Conservation (phyloP, 2,329 filamentous ascomycete species). For the Acephala macrosclerotiorum region DNA sequence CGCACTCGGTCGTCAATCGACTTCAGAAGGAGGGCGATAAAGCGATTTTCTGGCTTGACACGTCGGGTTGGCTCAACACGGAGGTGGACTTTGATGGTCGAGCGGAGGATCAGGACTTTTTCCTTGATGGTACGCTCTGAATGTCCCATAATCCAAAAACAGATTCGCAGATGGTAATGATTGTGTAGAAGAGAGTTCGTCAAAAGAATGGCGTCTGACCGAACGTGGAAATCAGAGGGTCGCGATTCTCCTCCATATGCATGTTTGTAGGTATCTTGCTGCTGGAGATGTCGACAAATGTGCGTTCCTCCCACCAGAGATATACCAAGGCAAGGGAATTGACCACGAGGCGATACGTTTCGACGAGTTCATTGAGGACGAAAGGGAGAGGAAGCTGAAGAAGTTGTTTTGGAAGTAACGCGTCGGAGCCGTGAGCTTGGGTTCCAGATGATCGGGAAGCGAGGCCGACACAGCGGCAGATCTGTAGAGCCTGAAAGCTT, state of each 20-base stretch:
- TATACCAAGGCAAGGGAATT: conserved; percentile 31
- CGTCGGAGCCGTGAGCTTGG: background rate
- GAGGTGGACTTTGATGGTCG: conserved; percentile 33
- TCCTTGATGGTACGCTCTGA: conserved; percentile 37
- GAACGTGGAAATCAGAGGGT: conserved; percentile 46
- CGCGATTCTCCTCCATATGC: conserved; percentile 46
- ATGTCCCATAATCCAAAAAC: background rate
- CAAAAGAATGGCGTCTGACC: conserved; percentile 43
- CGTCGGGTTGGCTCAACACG: conserved; percentile 48
- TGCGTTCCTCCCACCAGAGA: conserved; percentile 45
- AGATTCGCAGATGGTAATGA: background rate
- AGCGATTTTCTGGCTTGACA: conserved; percentile 49
- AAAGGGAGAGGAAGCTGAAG: conserved; percentile 36
- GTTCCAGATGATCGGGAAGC: too few relatives aligned
- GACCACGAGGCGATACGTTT: conserved; percentile 31
- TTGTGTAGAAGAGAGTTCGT: conserved; percentile 31
- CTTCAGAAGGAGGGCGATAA: conserved; percentile 46
- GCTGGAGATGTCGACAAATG: conserved; percentile 42
- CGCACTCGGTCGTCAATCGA: conserved; percentile 44
- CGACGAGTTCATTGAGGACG: conserved; percentile 32
- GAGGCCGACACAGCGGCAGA: background rate
- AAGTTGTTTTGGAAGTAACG: conserved; percentile 31
- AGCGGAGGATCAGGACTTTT: conserved; percentile 41
- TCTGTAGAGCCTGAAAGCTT: conserved; percentile 8
- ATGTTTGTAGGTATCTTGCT: conserved; percentile 48